phyloP scores from a whole-genome alignment of 768 basidiomycete genomes.

The Leccinellum rugosiceps region DNA sequence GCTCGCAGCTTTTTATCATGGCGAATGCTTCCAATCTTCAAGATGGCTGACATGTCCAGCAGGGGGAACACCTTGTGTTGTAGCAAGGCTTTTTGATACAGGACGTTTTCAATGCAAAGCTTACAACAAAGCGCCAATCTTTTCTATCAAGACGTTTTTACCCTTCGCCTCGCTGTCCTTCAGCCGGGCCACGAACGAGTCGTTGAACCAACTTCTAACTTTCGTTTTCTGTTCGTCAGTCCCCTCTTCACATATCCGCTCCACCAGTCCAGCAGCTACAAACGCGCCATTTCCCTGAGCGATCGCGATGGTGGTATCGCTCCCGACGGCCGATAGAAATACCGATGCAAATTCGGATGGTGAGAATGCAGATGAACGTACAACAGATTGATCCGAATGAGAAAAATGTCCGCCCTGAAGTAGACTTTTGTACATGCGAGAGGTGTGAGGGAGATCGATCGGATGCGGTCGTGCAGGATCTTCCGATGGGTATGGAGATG shows the following conservation, averaged over 20 bases:
- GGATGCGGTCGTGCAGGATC: constrained; percentile 54
- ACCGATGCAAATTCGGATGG: constrained; percentile 53
- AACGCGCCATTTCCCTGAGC: constrained; percentile 66
- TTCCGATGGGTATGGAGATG: constrained; percentile 52
- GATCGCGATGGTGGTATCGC: constrained; percentile 51
- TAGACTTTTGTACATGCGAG: constrained; percentile 83
- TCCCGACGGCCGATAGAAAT: constrained; percentile 54
- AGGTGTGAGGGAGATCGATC: constrained; percentile 79
- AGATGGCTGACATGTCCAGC: background rate
- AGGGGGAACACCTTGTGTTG: background rate
- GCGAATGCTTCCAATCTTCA: background rate
- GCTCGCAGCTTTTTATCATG: background rate
- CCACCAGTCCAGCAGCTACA: constrained; percentile 70
- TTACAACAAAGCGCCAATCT: constrained; percentile 35
- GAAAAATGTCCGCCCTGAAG: constrained; percentile 90
- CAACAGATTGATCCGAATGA: constrained; percentile 53
- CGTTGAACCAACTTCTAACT: constrained; percentile 58
- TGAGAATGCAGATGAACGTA: constrained; percentile 53
- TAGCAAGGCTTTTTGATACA: constrained; percentile 8
- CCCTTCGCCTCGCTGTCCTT: constrained; percentile 64
- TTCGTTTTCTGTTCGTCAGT: constrained; percentile 38
- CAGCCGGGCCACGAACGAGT: constrained; percentile 44
- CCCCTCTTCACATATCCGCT: constrained; percentile 48
- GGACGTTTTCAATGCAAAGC: background rate
- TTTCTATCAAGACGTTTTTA: constrained; percentile 65